Base-by-base conservation (phyloP, 2,329 filamentous ascomycete genomes). In the Pseudogymnoascus sp. region DNA sequence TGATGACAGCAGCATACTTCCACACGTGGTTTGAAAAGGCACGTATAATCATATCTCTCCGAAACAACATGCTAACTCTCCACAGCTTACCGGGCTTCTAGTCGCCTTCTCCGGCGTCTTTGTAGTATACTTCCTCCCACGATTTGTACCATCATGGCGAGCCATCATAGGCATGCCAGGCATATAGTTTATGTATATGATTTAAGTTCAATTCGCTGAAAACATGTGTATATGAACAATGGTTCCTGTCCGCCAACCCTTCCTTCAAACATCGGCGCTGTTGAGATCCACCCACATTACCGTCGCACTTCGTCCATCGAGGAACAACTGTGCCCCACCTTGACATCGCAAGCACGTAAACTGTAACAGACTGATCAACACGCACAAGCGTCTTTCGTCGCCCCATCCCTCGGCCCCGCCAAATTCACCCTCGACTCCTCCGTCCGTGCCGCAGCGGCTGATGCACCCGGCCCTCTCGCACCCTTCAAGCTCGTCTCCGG, bases 1-100 rank as follows among this genome's bases (percentile, higher is more conserved):
- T 98, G 65, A 99, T 99, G 95, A 99, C 95, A 41, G 93, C 93
- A 2, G 93, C 96, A 40, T 99, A 93, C 81, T 99, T 99, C 72
- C 95, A 99, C 76, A 99, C 95, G 0, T 98, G 93, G 93, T 88
- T 96, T 70, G 95, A 99, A 79, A 99, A 98, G 88, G 89, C 90
- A 70, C 71, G 81, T 73, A 61, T 46, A 12, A 14, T 60, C 26
- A 28, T 14, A 33, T n/a, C 7, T 38, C 8, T 46, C 14, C 0
- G 12, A 24, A 63, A 14, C 12, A 62, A 60, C 8, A 12, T 41
- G 50, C 62, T 65, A 61, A 64, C 37, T 33, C 19, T 26, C 16
- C 59, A 63, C 62, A 82, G 80, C 71, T 82, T 62, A 81, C 79
- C 28, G 82, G 82, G 1, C 69, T 84, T 35, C 37, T 77, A 22